Evolutionary conservation across 345 rosid species (phyloP), one percentile per base, ranked within the genome.

Genomic region (Eucalyptus pumila): DNA sequence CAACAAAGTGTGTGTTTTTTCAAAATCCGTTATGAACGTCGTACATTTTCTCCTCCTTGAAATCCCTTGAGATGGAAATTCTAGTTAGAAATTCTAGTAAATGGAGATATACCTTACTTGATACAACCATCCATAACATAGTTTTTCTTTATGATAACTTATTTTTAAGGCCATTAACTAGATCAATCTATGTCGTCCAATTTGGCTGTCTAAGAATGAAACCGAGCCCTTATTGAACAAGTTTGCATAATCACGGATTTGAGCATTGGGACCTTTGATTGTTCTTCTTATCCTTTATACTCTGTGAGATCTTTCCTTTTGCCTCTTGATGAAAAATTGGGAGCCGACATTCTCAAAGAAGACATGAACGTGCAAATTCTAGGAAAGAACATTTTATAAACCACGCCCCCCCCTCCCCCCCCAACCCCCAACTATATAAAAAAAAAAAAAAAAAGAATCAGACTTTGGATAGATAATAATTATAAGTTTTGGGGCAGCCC

Each of bases 181-280:
- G 5, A 24, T 23, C 13, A 24, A 10, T 56, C 30, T 24, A 56
- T 23, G 30, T 56, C 30, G 0, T 23, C 14, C 7, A 56, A 24
- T 56, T 23, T 0, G 0, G 4, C 30, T 9, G 1, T 1, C 5
- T 8, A 0, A 52, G 2, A 19, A 52, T 8, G 4, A 52, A 52
- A 21, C 26, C 11, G 2, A 21, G 58, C 5, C 58, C 58, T 11
- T 52, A 56, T 56, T 23, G 6, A 56, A 56, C 62, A 56, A 24
- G 62, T 23, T 56, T 56, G 62, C 30, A 26, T 24, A 24, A 56
- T 56, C 62, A 9, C 2, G 3, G 14, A 56, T 56, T 56, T 0
- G 30, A 56, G 30, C 62, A 23, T 56, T 56, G 62, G 13, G 14
- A 56, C 62, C 14, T 56, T 52, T 10, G 30, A 56, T 24, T 56